phyloP scores from a whole-genome alignment of 2,329 filamentous ascomycete genomes.

The Sporothrix luriei region DNA sequence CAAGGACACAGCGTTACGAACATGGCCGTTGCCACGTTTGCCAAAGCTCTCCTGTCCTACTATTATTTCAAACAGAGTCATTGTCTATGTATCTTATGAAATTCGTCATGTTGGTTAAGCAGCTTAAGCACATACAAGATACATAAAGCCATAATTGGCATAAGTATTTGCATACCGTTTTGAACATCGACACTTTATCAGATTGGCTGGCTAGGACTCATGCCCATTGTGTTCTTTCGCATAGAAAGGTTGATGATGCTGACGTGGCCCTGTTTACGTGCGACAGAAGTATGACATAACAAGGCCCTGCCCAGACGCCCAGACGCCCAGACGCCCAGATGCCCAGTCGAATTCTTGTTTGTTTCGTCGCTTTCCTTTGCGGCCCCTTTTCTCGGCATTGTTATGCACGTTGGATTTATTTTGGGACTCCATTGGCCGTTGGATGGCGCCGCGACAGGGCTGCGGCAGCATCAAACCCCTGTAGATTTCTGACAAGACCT shows the following conservation, averaged over 20 bases:
- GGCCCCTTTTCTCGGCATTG: conserved; percentile 14
- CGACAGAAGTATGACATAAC: not conserved
- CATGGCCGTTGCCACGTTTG: no score
- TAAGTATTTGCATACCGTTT: no score
- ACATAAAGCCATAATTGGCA: no score
- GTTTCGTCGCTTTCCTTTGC: not conserved
- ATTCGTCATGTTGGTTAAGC: no score
- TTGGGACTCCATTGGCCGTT: conserved; percentile 1
- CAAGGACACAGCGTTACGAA: no score
- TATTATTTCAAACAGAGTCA: no score
- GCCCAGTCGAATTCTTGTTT: conserved; percentile 2
- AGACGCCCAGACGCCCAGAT: conserved; percentile 1
- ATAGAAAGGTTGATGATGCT: not conserved
- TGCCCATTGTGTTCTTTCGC: not conserved
- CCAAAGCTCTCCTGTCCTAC: no score
- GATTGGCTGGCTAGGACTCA: not conserved
- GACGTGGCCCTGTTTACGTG: not conserved
- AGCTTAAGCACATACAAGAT: not conserved
- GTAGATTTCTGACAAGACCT: conserved; percentile 11
- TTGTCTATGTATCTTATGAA: no score
- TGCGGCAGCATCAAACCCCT: not conserved
- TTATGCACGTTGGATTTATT: conserved; percentile 23
- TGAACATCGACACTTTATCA: no score
- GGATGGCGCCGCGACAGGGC: not conserved
- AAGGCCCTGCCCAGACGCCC: conserved; percentile 6